Base-by-base conservation (phyloP, 768 basidiomycete species). In the Lyophyllum decastes region DNA sequence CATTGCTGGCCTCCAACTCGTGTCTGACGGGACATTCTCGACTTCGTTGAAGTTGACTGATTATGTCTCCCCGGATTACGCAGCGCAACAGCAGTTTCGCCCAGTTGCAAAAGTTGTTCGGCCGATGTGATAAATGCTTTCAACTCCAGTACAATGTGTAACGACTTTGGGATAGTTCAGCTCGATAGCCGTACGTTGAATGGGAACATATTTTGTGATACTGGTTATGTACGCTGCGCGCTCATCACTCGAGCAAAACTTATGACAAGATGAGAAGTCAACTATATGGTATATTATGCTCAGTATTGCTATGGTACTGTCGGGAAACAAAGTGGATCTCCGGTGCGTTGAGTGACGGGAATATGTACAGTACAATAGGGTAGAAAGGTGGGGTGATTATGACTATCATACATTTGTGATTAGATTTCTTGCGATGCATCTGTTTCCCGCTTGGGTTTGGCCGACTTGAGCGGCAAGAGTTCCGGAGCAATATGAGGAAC, bases 11-110 rank as follows among this genome's bases (percentile, higher is more conserved):
- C 63, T 83, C 30, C 59, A 72, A 35, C 65, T 83, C 25, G 71
- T 81, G 14, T 73, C 78, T 0, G 81, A 82, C 57, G 80, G 80
- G 10, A 70, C 67, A 2, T 81, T 81, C 59, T 68, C 72, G 17
- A 77, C 77, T 4, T 66, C 76, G 11, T 65, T 80, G 46, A 41
- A 64, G 17, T 73, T 81, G 55, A 59, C 61, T 8, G 81, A 81
- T 60, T 81, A 80, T 61, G 61, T 60, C 4, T 69, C 77, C 4
- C 78, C 76, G 0, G 79, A 79, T 54, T 82, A 76, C 49, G 52
- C 59, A 1, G 71, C 64, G 6, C 80, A 82, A 57, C 59, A 66
- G 45, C 22, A 55, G 7, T 58, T 67, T 55, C 70, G 78, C 4
- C 75, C 77, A 16, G 43, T 52, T 17, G 64, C 69, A 9, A 61